phyloP scores from a whole-genome alignment of 164 flowering plant genomes.

The Magnolia officinalis region DNA sequence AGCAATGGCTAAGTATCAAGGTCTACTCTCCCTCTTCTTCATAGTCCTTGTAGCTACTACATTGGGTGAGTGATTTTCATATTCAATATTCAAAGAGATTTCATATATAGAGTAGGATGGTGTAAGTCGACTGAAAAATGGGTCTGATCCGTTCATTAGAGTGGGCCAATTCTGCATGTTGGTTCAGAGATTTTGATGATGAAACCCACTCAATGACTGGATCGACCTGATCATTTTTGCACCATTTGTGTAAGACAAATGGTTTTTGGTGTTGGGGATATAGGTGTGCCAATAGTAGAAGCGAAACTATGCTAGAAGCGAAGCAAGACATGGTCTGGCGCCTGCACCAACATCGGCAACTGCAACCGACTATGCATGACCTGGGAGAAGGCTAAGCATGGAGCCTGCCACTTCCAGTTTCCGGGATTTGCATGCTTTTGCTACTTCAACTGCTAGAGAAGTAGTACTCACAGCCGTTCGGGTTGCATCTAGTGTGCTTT shows the following conservation, averaged over 20 bases:
- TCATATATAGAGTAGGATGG: too few relatives aligned
- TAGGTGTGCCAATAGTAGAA: conserved; percentile 29
- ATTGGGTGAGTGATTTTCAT: too few relatives aligned
- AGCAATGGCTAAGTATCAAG: too few relatives aligned
- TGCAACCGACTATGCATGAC: conserved; percentile 44
- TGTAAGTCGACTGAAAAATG: too few relatives aligned
- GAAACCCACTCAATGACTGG: too few relatives aligned
- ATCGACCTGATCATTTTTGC: background rate
- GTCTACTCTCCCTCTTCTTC: too few relatives aligned
- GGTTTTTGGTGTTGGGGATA: background rate
- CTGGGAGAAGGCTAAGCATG: conserved; percentile 38
- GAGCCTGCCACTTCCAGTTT: conserved; percentile 43
- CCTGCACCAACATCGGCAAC: conserved; percentile 23
- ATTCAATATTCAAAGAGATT: too few relatives aligned
- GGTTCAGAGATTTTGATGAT: too few relatives aligned
- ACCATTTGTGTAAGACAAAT: background rate
- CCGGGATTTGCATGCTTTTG: conserved; percentile 51
- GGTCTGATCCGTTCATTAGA: too few relatives aligned
- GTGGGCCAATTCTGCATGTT: too few relatives aligned
- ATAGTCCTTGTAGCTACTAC: too few relatives aligned
- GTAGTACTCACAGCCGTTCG: too few relatives aligned
- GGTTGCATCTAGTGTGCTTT: background rate
- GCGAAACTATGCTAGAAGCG: conserved; percentile 32
- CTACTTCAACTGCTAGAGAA: conserved; percentile 35
- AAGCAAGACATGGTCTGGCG: conserved; percentile 50